phyloP scores from a whole-genome alignment of 257 asterid genomes.

The Leonotis leonurus region DNA sequence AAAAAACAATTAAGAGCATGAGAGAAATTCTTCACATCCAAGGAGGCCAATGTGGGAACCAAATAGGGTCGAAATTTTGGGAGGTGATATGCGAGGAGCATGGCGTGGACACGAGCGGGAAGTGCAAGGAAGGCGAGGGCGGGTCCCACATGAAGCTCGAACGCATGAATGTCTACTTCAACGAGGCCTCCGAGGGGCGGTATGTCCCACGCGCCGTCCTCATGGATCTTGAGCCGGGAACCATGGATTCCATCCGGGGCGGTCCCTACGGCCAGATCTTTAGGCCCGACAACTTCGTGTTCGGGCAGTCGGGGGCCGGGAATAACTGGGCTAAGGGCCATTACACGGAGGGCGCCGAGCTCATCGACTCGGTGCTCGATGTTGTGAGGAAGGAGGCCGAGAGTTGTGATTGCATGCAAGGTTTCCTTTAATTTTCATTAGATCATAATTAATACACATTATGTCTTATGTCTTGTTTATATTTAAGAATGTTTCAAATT shows the following conservation, averaged over 20 bases:
- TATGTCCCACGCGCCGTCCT: conserved; percentile 62
- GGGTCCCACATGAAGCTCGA: conserved; percentile 36
- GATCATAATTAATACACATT: too few species aligned
- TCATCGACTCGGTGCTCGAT: too few species aligned
- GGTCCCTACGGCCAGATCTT: conserved; percentile 51
- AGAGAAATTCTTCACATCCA: conserved; percentile 60
- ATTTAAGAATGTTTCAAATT: too few species aligned
- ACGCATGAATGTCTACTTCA: conserved; percentile 50
- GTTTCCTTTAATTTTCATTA: too few species aligned
- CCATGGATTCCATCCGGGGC: conserved; percentile 55
- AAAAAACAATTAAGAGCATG: too few species aligned
- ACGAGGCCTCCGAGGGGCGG: conserved; percentile 59
- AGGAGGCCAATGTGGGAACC: conserved; percentile 69
- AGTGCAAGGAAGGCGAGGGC: conserved; percentile 40
- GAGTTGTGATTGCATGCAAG: conserved; percentile 64
- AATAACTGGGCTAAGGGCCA: too few species aligned
- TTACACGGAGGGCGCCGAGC: too few species aligned
- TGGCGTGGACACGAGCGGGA: conserved; percentile 46
- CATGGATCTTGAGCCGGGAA: conserved; percentile 69
- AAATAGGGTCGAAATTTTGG: too few species aligned
- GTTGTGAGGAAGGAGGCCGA: conserved; percentile 63
- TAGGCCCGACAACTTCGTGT: too few species aligned
- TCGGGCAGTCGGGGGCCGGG: too few species aligned
- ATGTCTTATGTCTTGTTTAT: too few species aligned
- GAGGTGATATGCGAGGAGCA: too few species aligned